Evolutionary conservation across 768 basidiomycete species (phyloP).

Genomic region (Mycena rebaudengoi): DNA sequence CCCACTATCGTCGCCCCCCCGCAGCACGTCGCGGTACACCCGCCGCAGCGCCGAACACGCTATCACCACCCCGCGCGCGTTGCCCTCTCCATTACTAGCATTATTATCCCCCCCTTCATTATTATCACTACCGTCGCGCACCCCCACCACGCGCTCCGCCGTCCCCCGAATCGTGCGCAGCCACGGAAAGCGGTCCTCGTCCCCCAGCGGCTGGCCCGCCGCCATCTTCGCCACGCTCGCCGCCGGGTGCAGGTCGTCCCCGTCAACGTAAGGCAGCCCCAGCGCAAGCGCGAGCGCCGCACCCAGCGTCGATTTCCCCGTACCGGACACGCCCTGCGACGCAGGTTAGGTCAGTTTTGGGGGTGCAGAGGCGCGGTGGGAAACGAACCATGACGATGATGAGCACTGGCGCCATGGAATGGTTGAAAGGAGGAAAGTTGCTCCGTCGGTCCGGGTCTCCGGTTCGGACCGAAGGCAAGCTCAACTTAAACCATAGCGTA

Average conservation of each 20-base stretch:
- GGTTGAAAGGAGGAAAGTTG: too few relatives aligned
- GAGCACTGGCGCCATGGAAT: conserved; percentile 23
- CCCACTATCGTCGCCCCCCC: conserved; percentile 53
- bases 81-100: conserved; percentile 1
- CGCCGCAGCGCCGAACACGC: conserved; percentile 88
- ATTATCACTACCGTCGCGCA: conserved; percentile 17
- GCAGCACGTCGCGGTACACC: conserved; percentile 82
- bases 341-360: not conserved
- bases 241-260: conserved; percentile 85
- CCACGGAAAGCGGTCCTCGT: conserved; percentile 90
- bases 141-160: conserved; percentile 55
- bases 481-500: too few relatives aligned
- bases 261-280: conserved; percentile 84
- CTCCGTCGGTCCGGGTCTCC: too few relatives aligned
- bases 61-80: conserved; percentile 69
- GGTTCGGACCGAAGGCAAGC: too few relatives aligned
- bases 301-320: conserved; percentile 79
- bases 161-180: conserved; percentile 73
- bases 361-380: not conserved
- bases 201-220: conserved; percentile 75
- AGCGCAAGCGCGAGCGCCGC: conserved; percentile 65
- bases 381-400: conserved; percentile 35
- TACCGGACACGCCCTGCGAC: conserved; percentile 74
- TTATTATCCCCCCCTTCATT: not conserved
- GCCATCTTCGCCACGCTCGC: conserved; percentile 91